Base-by-base conservation (phyloP, 176 grass and related monocot species). In the Musa beccarii region DNA sequence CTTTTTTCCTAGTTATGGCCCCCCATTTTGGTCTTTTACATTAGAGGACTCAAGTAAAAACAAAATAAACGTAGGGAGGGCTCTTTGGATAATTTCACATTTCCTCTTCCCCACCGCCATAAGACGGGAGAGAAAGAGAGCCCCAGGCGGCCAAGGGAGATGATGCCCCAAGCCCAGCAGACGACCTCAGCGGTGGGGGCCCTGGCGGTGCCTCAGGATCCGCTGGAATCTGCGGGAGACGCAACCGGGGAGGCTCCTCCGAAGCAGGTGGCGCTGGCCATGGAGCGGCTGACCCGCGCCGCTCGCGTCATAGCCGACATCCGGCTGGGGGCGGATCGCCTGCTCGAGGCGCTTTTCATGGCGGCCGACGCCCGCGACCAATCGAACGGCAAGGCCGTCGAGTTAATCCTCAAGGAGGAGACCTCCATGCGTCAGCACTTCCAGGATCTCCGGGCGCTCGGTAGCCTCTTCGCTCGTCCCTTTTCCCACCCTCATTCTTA, bases 191-290 rank as follows among this genome's bases (percentile, higher is more conserved):
- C 66, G 6, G 53, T 28, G 4, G 2, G 5, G 52, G 51, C 63
- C 6, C 23, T 62, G 2, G 49, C 14, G 54, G 9, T 70, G 69
- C n/a, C 72, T 23, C 52, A 53, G 68, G 29, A 80, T 53, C 51
- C 25, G 15, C 25, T 75, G 81, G 81, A 61, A 29, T 54, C 78
- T 25, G 65, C 59, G 14, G 69, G 50, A 2, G 68, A 52, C 50
- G 79, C 80, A n/a, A 2, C 53, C 20, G 54, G 61, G 61, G 61
- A 93, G 71, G 95, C 95, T 81, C 95, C 95, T 49, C 95, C 95
- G 20, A 98, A 94, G 84, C 90, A 93, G 88, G 95, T 98, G 73
- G 90, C 95, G 11, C 90, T 90, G 86, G 90, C 90, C 72, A 98
- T 98, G 95, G 90, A 98, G 72, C 84, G 90, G 1, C 90, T 98